Conservation (phyloP, 106 monocot species). For the Apostasia shenzhenica region DNA sequence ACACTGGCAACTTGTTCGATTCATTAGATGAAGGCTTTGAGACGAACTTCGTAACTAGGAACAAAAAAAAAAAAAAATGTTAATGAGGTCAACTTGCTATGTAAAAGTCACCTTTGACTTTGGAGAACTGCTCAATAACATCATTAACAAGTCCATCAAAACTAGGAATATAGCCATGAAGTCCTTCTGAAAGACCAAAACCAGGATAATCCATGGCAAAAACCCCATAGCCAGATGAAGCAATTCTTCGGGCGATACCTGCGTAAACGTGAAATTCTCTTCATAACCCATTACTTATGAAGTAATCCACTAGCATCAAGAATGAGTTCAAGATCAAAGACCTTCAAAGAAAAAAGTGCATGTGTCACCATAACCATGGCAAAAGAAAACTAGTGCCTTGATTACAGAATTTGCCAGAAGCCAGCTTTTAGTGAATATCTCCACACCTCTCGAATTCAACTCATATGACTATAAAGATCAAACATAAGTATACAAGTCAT, state of each 20-base stretch:
- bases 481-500: neutral
- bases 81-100: no score
- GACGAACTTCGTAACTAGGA: no score
- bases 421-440: constrained; percentile 87
- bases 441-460: constrained; percentile 64
- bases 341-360: constrained; percentile 98
- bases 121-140: constrained; percentile 71
- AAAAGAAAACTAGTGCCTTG: constrained; percentile 74
- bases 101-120: constrained; percentile 61
- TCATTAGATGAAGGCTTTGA: no score
- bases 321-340: constrained; percentile 6
- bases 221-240: constrained; percentile 82
- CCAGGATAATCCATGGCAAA: constrained; percentile 99
- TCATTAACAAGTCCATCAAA: constrained; percentile 78
- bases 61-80: no score
- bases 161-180: constrained; percentile 91
- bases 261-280: neutral
- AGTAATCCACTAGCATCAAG: neutral
- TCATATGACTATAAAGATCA: constrained; percentile 27
- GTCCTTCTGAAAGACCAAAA: constrained; percentile 94
- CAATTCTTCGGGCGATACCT: constrained; percentile 85
- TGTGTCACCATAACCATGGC: constrained; percentile 97
- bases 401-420: constrained; percentile 39
- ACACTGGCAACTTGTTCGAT: no score
- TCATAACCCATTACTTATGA: neutral